These are phyloP conservation scores for Aspergillus pseudonomiae DNA, from an alignment of 2,329 filamentous ascomycete species.

Conservation along the genomic window DNA sequence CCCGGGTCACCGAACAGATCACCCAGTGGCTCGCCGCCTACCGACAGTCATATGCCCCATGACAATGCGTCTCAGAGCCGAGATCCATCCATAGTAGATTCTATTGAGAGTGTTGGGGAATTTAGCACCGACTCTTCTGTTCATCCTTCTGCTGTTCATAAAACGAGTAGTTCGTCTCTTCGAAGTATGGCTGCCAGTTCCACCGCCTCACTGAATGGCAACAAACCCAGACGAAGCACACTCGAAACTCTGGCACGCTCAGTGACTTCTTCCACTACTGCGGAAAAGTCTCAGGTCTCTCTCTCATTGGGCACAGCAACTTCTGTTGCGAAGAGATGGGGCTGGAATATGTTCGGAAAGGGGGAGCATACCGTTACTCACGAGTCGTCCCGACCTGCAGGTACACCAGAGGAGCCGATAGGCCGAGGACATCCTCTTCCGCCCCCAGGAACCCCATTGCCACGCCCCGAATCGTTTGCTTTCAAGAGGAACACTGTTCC, in stretches of 20 bases:
- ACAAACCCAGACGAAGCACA: constrained; percentile 33
- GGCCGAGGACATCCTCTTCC: constrained; percentile 81
- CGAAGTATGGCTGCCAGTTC: constrained; percentile 28
- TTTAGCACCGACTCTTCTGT: constrained; percentile 25
- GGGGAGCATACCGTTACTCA: constrained; percentile 43
- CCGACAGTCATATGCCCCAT: constrained; percentile 39
- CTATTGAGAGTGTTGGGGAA: constrained; percentile 31
- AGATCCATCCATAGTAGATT: constrained; percentile 57
- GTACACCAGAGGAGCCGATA: constrained; percentile 68
- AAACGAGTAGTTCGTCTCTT: constrained; percentile 27
- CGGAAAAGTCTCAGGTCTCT: constrained; percentile 44
- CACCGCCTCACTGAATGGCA: constrained; percentile 29
- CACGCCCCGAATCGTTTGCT: constrained; percentile 63
- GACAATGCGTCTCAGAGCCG: constrained; percentile 43
- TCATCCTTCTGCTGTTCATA: constrained; percentile 33
- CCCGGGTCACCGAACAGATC: constrained; percentile 57
- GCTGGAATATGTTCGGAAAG: constrained; percentile 53
- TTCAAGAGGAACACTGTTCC: constrained; percentile 60
- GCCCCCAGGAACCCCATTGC: constrained; percentile 77
- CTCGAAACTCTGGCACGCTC: constrained; percentile 34
- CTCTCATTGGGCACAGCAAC: constrained; percentile 54
- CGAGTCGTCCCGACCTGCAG: constrained; percentile 42
- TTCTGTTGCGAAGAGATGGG: constrained; percentile 64
- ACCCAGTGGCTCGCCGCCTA: constrained; percentile 48
- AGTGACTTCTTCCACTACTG: constrained; percentile 27